These are phyloP conservation scores for Cyberlindnera mycetangii DNA, from an alignment of 805 yeast species.

Conservation along the genomic window DNA sequence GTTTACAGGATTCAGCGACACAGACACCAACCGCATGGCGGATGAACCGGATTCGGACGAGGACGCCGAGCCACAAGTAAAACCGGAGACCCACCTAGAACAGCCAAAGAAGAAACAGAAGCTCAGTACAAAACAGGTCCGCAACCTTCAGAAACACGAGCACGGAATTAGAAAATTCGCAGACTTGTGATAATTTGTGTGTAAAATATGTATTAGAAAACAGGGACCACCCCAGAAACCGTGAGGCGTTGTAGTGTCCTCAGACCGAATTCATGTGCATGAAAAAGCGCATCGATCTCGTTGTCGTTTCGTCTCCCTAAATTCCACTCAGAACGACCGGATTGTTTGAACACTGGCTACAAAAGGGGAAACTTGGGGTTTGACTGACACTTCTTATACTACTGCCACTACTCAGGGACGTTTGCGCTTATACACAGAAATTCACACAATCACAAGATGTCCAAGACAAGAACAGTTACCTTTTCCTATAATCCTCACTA, in stretches of 20 bases:
- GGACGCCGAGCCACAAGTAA: constrained; percentile 17
- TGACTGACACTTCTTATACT: too few relatives aligned
- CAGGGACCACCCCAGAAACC: too few relatives aligned
- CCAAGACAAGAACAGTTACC: constrained; percentile 12
- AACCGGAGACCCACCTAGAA: too few relatives aligned
- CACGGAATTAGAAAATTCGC: constrained; percentile 68
- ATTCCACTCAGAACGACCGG: not conserved
- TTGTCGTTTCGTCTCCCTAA: not conserved
- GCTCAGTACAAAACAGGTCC: constrained; percentile 42
- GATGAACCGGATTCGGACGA: constrained; percentile 21
- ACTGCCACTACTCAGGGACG: too few relatives aligned
- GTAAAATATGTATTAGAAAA: too few relatives aligned
- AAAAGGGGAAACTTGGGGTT: too few relatives aligned
- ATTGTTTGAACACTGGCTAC: not conserved
- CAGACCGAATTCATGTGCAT: not conserved
- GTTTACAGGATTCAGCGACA: constrained; percentile 13
- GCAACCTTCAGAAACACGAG: constrained; percentile 48
- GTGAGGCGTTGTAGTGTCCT: too few relatives aligned
- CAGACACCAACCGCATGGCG: constrained; percentile 1
- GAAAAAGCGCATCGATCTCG: constrained; percentile 1
- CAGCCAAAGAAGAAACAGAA: constrained; percentile 30
- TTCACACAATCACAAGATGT: not conserved
- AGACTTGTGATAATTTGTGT: constrained; percentile 42
- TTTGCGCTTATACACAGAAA: not conserved
- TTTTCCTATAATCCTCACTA: constrained; percentile 12